Conservation (phyloP, 805 yeast species). For the Cyberlindnera euphorbiae region DNA sequence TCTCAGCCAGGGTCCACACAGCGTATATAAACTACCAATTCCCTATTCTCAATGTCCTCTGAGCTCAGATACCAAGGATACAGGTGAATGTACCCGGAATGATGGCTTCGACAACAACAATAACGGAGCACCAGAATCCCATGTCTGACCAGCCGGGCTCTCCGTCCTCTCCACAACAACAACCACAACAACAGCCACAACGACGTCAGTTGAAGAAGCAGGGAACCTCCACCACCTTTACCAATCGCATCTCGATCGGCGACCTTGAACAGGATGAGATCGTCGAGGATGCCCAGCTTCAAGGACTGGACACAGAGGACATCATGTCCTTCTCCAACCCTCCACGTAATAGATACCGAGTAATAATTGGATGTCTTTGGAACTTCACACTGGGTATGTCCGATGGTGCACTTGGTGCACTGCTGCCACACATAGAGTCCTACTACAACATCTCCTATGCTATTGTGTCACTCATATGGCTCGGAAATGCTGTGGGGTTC, state of each 20-base stretch:
- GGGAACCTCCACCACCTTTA: conserved; percentile 10
- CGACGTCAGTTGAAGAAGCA: conserved; percentile 12
- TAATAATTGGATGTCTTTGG: conserved; percentile 38
- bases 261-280: too few species aligned
- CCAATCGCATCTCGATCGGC: too few species aligned
- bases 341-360: conserved; percentile 38
- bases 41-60: too few species aligned
- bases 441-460: conserved; percentile 45
- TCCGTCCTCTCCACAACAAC: too few species aligned
- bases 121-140: too few species aligned
- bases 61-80: too few species aligned
- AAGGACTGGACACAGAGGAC: conserved; percentile 3
- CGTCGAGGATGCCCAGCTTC: conserved; percentile 5
- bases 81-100: too few species aligned
- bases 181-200: conserved; percentile 3
- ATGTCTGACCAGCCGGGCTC: too few species aligned
- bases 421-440: conserved; percentile 49
- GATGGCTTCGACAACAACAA: too few species aligned
- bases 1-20: too few species aligned
- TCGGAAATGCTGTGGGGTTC: conserved; percentile 53
- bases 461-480: conserved; percentile 54
- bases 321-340: conserved; percentile 39
- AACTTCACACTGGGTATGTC: conserved; percentile 38
- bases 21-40: too few species aligned
- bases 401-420: conserved; percentile 59